phyloP scores from a whole-genome alignment of 768 basidiomycete species.

The Lactarius deliciosus region DNA sequence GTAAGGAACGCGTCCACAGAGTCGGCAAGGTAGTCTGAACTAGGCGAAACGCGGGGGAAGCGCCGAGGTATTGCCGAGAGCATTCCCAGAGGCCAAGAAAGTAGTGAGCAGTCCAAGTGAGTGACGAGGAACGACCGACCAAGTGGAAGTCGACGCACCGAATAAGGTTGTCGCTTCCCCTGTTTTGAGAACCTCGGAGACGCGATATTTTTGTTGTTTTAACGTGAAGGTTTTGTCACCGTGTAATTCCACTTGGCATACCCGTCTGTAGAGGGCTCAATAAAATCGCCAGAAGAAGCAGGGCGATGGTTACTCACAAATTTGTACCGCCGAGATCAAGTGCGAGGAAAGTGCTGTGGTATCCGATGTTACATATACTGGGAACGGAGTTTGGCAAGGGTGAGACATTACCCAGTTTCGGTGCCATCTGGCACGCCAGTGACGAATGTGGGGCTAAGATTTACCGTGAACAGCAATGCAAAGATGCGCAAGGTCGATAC shows the following conservation, averaged over 20 bases:
- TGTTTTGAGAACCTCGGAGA: constrained; percentile 89
- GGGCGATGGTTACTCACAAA: constrained; percentile 55
- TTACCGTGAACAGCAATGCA: constrained; percentile 4
- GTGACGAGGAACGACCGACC: neutral
- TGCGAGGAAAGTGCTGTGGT: constrained; percentile 84
- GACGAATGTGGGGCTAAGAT: constrained; percentile 82
- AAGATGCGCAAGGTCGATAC: constrained; percentile 29
- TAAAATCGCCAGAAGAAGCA: constrained; percentile 16
- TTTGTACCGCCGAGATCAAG: constrained; percentile 98
- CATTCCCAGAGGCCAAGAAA: neutral
- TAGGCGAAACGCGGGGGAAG: neutral
- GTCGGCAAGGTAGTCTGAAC: constrained; percentile 91
- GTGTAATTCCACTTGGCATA: constrained; percentile 89
- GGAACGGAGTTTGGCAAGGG: neutral
- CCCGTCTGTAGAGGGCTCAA: constrained; percentile 58
- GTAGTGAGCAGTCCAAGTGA: neutral
- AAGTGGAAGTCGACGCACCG: constrained; percentile 47
- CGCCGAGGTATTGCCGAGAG: neutral
- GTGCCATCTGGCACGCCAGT: constrained; percentile 93
- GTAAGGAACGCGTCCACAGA: constrained; percentile 96
- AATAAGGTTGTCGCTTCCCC: constrained; percentile 88
- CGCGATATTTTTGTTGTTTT: constrained; percentile 95
- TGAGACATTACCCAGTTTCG: constrained; percentile 74
- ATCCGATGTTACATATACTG: neutral
- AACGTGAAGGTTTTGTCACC: constrained; percentile 88